Evolutionary conservation across 164 flowering plant genomes (phyloP), one percentile per base, ranked within the genome.

Genomic region (Chimonanthus salicifolius): DNA sequence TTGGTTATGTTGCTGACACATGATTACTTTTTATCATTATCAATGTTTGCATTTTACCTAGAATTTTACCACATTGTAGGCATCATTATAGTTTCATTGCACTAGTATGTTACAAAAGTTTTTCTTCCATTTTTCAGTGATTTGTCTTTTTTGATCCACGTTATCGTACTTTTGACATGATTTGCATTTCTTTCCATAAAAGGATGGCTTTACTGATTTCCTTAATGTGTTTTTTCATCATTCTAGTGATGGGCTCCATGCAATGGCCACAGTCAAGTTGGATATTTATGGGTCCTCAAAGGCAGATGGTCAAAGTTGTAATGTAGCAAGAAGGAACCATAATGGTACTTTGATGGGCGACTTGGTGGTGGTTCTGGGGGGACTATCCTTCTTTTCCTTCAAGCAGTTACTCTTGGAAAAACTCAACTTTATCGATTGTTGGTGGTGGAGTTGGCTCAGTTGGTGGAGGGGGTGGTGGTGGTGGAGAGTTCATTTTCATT

Each of bases 341-440:
- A 58, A 78, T 48, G 64, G 51, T 68, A 64, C 77, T 47, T 68
- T 64, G 50, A 74, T 50, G 75, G 82, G 77, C 21, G 97, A 58
- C 81, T 86, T 82, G 99, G 99, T 49, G 99, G 99, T 82, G 99
- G 92, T 76, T 95, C 99, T 76, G 99, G 99, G 74, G 99, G 99
- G 76, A 87, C 97, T 49, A 78, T 95, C 76, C 95, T 95, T 72
- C 82, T 89, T 74, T 95, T 93, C 79, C 87, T 93, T 82, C 88
- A 85, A 72, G 77, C 83, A 74, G 84, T 95, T 71, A 72, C 77
- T 64, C 83, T 95, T 69, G 84, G 83, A 47, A 76, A 64, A 84
- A 83, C 69, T 87, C 96, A 18, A 77, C 82, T 71, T 75, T 95
- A 67, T 87, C 98, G 74, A 85, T 85, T 81, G 67, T 69, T 80